Percentiles rank a stretch among this genome's conserved stretches.
These are phyloP conservation scores for Nothophytophthora sp. DNA, from an alignment of 352 stramenopile genomes.

Conservation along the genomic window DNA sequence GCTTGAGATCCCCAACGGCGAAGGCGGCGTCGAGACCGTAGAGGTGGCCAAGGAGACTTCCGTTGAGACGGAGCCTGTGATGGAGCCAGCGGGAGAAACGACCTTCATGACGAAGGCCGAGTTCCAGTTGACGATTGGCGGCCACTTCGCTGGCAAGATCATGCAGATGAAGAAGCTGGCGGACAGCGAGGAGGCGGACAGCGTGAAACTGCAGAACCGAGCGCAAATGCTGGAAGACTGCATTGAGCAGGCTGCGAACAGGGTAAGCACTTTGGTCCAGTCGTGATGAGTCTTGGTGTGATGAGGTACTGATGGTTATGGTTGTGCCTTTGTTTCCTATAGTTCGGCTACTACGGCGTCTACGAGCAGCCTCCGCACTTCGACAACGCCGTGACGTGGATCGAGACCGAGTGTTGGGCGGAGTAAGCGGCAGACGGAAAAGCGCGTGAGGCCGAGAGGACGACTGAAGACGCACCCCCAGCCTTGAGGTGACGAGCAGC, in stretches of 20 bases:
- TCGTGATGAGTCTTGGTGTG: not conserved
- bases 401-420: conserved; percentile 39
- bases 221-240: conserved; percentile 40
- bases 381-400: conserved; percentile 46
- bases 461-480: not conserved
- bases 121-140: conserved; percentile 35
- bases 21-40: not conserved
- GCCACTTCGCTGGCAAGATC: conserved; percentile 29
- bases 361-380: conserved; percentile 53
- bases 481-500: conserved; percentile 4
- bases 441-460: not conserved
- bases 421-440: conserved; percentile 4
- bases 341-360: conserved; percentile 58
- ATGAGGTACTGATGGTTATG: not conserved
- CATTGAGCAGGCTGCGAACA: conserved; percentile 44
- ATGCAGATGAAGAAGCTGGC: conserved; percentile 21
- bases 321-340: conserved; percentile 5
- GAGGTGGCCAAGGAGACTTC: conserved; percentile 4
- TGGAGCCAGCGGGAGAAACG: conserved; percentile 9
- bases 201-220: conserved; percentile 13
- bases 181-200: conserved; percentile 23
- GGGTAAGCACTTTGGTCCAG: conserved; percentile 31
- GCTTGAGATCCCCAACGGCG: conserved; percentile 3
- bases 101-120: conserved; percentile 50
- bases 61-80: conserved; percentile 9